Conservation (phyloP, 805 yeast species). For the Yarrowia deformans region DNA sequence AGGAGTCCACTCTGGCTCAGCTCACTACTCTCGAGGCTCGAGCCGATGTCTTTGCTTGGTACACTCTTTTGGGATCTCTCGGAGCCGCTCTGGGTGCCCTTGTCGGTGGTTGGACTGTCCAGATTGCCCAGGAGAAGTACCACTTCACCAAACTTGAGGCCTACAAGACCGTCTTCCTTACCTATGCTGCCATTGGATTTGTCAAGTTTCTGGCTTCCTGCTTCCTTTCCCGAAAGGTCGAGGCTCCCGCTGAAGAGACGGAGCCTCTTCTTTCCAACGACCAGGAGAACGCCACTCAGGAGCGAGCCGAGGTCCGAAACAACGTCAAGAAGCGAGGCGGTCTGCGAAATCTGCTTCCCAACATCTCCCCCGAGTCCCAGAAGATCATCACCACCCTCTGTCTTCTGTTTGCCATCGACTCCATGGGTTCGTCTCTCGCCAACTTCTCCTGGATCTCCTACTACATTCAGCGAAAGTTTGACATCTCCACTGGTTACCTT, state of each 20-base stretch:
- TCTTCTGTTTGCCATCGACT: constrained; percentile 72
- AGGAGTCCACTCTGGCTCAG: constrained; percentile 83
- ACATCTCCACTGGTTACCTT: constrained; percentile 60
- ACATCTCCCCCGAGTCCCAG: constrained; percentile 45
- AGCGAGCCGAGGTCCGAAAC: constrained; percentile 22
- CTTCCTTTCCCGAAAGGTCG: constrained; percentile 53
- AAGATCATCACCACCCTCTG: constrained; percentile 46
- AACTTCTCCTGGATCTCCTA: constrained; percentile 84
- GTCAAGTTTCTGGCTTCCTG: constrained; percentile 56
- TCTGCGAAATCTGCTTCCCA: constrained; percentile 41
- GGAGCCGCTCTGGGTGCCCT: constrained; percentile 82
- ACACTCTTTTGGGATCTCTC: constrained; percentile 69
- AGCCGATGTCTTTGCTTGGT: constrained; percentile 77
- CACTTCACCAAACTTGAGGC: constrained; percentile 45
- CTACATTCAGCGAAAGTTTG: constrained; percentile 68
- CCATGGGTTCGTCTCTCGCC: constrained; percentile 84
- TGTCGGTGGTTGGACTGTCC: constrained; percentile 58
- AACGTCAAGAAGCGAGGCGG: constrained; percentile 20
- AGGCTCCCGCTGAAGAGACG: constrained; percentile 38
- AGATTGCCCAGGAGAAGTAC: constrained; percentile 40
- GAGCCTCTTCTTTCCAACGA: constrained; percentile 41
- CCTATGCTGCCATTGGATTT: constrained; percentile 62
- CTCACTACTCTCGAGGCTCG: constrained; percentile 59
- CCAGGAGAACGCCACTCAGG: constrained; percentile 23
- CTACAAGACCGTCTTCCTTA: constrained; percentile 61